phyloP scores from a whole-genome alignment of 345 rosid genomes.

The Diplotaxis tenuifolia region DNA sequence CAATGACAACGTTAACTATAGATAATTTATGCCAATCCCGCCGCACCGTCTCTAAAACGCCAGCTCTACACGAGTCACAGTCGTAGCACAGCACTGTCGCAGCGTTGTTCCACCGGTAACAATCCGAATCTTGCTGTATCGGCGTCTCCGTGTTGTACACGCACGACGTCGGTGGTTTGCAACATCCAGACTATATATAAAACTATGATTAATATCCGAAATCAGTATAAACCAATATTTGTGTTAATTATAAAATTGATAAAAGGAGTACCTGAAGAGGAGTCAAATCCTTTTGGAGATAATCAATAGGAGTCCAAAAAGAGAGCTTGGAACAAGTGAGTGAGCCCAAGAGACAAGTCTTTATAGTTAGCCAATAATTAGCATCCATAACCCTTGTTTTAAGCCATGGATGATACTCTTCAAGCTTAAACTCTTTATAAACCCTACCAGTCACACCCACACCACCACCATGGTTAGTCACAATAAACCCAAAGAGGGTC shows the following conservation, averaged over 20 bases:
- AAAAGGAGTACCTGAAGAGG: conserved; percentile 64
- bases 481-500: conserved; percentile 75
- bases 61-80: conserved; percentile 96
- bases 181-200: conserved; percentile 71
- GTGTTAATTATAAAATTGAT: neutral
- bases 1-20: conserved; percentile 63
- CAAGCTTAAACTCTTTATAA: conserved; percentile 69
- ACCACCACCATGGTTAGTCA: conserved; percentile 81
- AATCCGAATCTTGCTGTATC: conserved; percentile 71
- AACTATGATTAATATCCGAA: neutral
- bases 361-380: conserved; percentile 65
- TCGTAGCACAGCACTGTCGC: conserved; percentile 68
- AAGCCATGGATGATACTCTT: conserved; percentile 82
- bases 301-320: conserved; percentile 86
- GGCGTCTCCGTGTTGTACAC: conserved; percentile 52
- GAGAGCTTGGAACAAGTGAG: conserved; percentile 62
- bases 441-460: conserved; percentile 57
- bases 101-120: conserved; percentile 75
- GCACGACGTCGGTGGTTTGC: conserved; percentile 94
- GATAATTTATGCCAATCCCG: conserved; percentile 86
- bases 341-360: conserved; percentile 70
- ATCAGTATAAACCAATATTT: neutral
- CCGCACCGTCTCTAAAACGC: conserved; percentile 75
- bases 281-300: conserved; percentile 56
- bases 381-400: conserved; percentile 54